Evolutionary conservation across 2,329 filamentous ascomycete species (phyloP), one percentile per base, ranked within the genome.

Genomic region (Xylaria arbuscula): DNA sequence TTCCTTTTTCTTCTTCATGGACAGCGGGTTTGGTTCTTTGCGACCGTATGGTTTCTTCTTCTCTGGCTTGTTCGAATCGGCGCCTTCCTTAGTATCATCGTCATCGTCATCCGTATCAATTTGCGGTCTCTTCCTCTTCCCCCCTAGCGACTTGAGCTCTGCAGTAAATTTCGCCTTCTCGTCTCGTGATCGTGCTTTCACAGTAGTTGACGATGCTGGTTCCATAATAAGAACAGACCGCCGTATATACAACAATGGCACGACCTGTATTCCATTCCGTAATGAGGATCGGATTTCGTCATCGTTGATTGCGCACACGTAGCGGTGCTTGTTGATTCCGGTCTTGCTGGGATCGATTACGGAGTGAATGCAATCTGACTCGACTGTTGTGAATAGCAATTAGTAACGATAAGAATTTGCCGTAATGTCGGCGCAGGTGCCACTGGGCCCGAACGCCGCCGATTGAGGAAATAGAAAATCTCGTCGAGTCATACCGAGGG

Each of bases 331-430:
- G 79, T 96, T 96, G 66, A 87, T 86, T 47, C 87, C 86, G 69
- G 83, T 88, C 59, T 82, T 84, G 78, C 96, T 96, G 13, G 93
- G 88, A 76, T 94, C 94, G 62, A 98, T 89, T 8, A 97, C 92
- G 60, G 87, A 88, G 67, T 83, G 82, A 53, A 97, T 80, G 77
- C 93, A 97, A 71, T 93, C 92, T 64, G 88, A 77, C 42, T 90
- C 87, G 62, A 86, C 86, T 64, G 22, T 66, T 62, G 6, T 9
- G 57, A 55, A 55, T 28, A 5, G 42, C 22, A 17, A 51, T 70
- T 32, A 70, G 65, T 56, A 11, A 58, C 32, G 34, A 24, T n/a
- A 38, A 34, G 1, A 15, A 15, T 17, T 24, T 45, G 17, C 7
- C 3, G 10, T n/a, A 19, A 2, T 6, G 28, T 57, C 1, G 40